Percentiles rank a stretch among this genome's conserved stretches.
These are phyloP conservation scores for Tetraselmis chui DNA, from an alignment of 139 green algal species.

Conservation along the genomic window DNA sequence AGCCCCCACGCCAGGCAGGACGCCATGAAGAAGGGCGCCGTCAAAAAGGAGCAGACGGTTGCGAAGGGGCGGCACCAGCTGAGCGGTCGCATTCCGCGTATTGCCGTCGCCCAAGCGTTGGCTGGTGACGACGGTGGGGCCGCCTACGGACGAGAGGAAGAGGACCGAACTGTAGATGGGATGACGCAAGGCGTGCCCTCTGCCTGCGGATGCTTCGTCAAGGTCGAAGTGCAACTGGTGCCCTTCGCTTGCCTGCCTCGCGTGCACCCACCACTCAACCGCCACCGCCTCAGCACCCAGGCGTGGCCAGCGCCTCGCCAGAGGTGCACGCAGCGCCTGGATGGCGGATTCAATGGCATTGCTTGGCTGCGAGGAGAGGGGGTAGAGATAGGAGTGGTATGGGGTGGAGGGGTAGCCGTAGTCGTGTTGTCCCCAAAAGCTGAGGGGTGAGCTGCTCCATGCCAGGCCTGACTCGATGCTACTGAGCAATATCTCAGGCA, in stretches of 20 bases:
- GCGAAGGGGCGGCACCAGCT: neutral
- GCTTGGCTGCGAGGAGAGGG: neutral
- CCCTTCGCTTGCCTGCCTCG: neutral
- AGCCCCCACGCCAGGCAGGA: neutral
- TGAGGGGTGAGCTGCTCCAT: neutral
- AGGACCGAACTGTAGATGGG: neutral
- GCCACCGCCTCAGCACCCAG: neutral
- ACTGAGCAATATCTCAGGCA: neutral
- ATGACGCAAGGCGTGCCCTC: neutral
- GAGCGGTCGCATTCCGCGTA: too few species aligned
- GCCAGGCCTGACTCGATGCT: neutral
- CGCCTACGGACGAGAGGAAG: neutral
- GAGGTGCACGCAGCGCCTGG: neutral
- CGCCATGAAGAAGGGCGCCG: neutral
- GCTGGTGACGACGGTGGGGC: neutral
- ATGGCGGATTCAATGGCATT: neutral
- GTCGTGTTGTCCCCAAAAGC: neutral
- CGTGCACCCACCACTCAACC: constrained; percentile 12
- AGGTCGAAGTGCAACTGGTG: constrained; percentile 21
- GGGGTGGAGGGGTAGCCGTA: neutral
- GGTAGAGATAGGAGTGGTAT: neutral
- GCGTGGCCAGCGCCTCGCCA: neutral
- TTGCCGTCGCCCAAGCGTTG: neutral
- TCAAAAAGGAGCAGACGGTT: neutral
- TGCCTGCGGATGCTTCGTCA: neutral